A percentile compares a stretch with the other conserved stretches of the same genome.
Evolutionary conservation across 306 rosid genomes (phyloP).

Genomic region (Cicer cuneatum): DNA sequence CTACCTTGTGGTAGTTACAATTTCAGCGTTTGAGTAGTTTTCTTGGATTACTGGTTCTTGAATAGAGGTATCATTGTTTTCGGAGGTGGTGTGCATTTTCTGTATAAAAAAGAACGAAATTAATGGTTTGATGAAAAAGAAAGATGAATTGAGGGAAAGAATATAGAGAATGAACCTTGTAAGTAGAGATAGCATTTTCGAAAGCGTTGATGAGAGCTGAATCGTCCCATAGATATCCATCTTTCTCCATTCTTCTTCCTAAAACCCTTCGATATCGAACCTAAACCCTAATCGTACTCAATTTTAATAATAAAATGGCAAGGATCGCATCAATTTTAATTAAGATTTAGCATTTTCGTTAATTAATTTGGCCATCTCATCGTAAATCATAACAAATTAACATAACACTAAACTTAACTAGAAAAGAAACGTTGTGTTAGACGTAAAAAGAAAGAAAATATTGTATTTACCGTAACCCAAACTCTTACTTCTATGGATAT

Average conservation of each 20-base stretch:
- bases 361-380: too few relatives aligned
- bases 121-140: not conserved
- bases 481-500: too few relatives aligned
- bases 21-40: conserved; percentile 31
- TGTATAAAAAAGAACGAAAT: conserved; percentile 8
- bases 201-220: conserved; percentile 79
- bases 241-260: conserved; percentile 55
- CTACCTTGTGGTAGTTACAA: conserved; percentile 51
- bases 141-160: not conserved
- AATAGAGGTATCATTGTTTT: conserved; percentile 33
- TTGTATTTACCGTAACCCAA: too few relatives aligned
- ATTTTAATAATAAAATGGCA: not conserved
- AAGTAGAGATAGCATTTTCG: conserved; percentile 70
- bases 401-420: too few relatives aligned
- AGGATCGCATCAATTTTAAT: too few relatives aligned
- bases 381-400: too few relatives aligned
- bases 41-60: conserved; percentile 38
- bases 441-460: too few relatives aligned
- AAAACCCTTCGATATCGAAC: conserved; percentile 16
- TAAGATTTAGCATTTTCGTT: too few relatives aligned
- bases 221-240: conserved; percentile 84
- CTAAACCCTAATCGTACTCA: conserved; percentile 9
- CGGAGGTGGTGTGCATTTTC: conserved; percentile 63
- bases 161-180: conserved; percentile 58
- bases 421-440: too few relatives aligned